Evolutionary conservation across 1,284 basidiomycete genomes (phyloP), one percentile per base, ranked within the genome.

Genomic region (Rhodotorula sp.): DNA sequence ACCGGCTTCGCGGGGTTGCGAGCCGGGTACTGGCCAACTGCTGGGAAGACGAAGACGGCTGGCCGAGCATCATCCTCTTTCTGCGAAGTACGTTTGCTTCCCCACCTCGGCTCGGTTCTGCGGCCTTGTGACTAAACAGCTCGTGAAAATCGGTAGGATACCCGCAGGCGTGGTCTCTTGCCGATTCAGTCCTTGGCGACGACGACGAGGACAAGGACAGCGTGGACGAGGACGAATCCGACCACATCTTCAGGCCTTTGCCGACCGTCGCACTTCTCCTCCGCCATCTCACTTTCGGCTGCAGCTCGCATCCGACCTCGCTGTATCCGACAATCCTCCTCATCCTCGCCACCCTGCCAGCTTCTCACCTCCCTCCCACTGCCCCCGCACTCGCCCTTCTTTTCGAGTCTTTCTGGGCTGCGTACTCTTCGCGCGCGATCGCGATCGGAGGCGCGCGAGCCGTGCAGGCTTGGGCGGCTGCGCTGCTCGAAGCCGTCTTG

Each of bases 301-400:
- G 92, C 79, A 85, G 86, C 16, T 89, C 89, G 0, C 87, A 88
- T n/a, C 88, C 91, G 0, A 74, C 85, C 5, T 85, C 89, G 73
- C 89, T 89, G 5, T 95, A 93, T 78, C 90, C 91, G 0, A 85
- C 88, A 0, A 83, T 94, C 45, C 81, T 94, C 15, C 82, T 95
- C 52, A 84, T 93, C 34, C 79, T 95, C 6, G 90, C 90, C 0
- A 92, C 90, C 0, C 86, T 95, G 38, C 90, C 92, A 10, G 78
- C 83, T 5, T 83, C 78, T 60, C 65, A 83, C 19, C 76, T 84
- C 34, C 79, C 81, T 0, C 74, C 79, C 14, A 74, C 81, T 2
- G 43, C n/a, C 8, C 60, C 86, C 1, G 77, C 68, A 1, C 76
- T 81, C 38, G 60, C 73, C 0, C 83, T 84, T n/a, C 81, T 95